These are phyloP conservation scores for Coniochaeta ligniaria DNA, from an alignment of 2,329 filamentous ascomycete species.

Conservation along the genomic window DNA sequence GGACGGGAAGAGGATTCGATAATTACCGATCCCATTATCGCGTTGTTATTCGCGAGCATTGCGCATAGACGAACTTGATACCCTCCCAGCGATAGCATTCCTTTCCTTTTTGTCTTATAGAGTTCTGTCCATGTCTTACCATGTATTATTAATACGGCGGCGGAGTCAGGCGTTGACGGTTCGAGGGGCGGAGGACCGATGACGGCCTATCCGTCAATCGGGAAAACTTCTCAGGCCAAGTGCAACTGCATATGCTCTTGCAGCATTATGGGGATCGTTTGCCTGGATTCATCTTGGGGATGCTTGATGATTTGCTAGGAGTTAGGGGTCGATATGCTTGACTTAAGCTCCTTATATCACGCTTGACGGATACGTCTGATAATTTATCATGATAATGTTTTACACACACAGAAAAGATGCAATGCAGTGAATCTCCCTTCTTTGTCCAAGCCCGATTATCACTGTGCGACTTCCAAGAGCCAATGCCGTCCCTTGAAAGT, in stretches of 20 bases:
- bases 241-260: not conserved
- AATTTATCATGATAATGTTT: not conserved
- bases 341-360: not conserved
- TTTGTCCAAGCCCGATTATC: not conserved
- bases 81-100: not conserved
- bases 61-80: conserved; percentile 2
- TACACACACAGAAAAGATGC: not conserved
- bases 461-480: too few species aligned
- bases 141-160: not conserved
- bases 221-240: not conserved
- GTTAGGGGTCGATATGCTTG: not conserved
- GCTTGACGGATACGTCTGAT: not conserved
- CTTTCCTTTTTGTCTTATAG: not conserved
- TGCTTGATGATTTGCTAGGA: not conserved
- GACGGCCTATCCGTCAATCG: not conserved
- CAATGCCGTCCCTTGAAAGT: too few species aligned
- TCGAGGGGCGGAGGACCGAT: not conserved
- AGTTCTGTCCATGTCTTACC: not conserved
- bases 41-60: conserved; percentile 5
- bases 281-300: not conserved
- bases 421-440: not conserved
- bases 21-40: not conserved
- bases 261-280: not conserved
- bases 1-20: conserved; percentile 42
- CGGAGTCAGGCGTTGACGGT: not conserved